Base-by-base conservation (phyloP, 2,329 filamentous ascomycete genomes). In the Trichoderma koningiopsis region DNA sequence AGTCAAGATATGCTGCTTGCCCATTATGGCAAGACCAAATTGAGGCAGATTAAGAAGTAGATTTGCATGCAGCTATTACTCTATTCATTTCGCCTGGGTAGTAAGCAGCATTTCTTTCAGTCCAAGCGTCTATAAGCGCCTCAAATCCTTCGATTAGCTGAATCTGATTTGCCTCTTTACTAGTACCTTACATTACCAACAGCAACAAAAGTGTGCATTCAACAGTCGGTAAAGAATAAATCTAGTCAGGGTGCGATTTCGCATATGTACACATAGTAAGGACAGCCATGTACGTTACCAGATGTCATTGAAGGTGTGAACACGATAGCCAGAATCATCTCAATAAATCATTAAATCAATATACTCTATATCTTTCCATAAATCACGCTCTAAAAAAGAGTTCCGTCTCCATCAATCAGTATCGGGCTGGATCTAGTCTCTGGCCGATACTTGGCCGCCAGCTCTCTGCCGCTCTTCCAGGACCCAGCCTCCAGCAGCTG, bases 341-440 rank as follows among this genome's bases (percentile, higher is more conserved):
- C n/a, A 24, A 4, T 22, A 24, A 24, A 24, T 11, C 47, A 49
- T 49, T 49, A 49, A 49, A 24, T 8, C 22, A 49, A 22, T 31
- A 58, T 31, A 19, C 29, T 58, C 16, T 35, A 58, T 8, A 60
- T 27, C 7, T 4, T 40, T 13, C 24, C 5, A 57, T 24, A 10
- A 10, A 19, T 29, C n/a, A 22, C 27, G 14, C n/a, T n/a, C 29
- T 87, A 94, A 79, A 94, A 94, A 73, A 95, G 88, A 37, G 92
- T 95, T 71, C 92, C 92, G 78, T 95, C 92, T 71, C 91, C 92
- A 69, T 91, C 81, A 74, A 94, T 93, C 83, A 94, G 89, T 77
- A 96, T 94, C 14, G 92, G 92, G 67, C 92, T 92, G 72, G 92
- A 91, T 81, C 91, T 93, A 14, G 92, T 95, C 75, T 92, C 91